Percentiles rank a stretch among this genome's conserved stretches.
Evolutionary conservation across 2,329 filamentous ascomycete species (phyloP).

Genomic region (Akanthomyces muscarius): DNA sequence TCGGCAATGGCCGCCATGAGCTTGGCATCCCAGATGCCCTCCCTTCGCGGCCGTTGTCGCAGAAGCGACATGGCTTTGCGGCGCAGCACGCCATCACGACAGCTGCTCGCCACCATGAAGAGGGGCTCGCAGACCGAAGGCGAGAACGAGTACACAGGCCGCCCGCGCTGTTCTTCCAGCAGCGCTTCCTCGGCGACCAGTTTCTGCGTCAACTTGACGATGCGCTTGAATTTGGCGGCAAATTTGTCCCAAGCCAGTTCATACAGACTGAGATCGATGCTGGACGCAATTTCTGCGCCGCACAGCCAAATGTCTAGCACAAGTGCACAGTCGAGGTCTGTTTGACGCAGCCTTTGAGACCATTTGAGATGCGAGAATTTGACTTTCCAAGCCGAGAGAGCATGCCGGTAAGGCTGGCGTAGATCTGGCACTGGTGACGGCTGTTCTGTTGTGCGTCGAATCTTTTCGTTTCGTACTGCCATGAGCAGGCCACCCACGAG

Average conservation of each 20-base stretch:
- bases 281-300: constrained; percentile 13
- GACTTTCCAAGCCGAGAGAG: constrained; percentile 14
- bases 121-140: constrained; percentile 16
- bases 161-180: constrained; percentile 4
- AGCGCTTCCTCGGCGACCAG: constrained; percentile 10
- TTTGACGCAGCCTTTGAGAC: constrained; percentile 13
- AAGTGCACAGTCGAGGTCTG: constrained; percentile 14
- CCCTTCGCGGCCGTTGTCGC: constrained; percentile 12
- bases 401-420: constrained; percentile 9
- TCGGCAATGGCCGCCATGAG: constrained; percentile 17
- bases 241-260: constrained; percentile 17
- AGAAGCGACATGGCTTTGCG: constrained; percentile 12
- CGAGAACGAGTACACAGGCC: constrained; percentile 14
- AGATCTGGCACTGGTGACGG: background rate
- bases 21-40: constrained; percentile 16
- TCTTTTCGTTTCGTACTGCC: constrained; percentile 6
- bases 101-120: constrained; percentile 13
- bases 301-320: constrained; percentile 15
- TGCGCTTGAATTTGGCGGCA: constrained; percentile 2
- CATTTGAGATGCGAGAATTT: constrained; percentile 16
- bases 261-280: constrained; percentile 9
- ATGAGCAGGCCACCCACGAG: constrained; percentile 6
- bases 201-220: constrained; percentile 11
- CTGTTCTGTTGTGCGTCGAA: constrained; percentile 24
- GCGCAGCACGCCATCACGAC: constrained; percentile 5